phyloP scores from a whole-genome alignment of 305 asterid genomes.

The Galium porrigens region DNA sequence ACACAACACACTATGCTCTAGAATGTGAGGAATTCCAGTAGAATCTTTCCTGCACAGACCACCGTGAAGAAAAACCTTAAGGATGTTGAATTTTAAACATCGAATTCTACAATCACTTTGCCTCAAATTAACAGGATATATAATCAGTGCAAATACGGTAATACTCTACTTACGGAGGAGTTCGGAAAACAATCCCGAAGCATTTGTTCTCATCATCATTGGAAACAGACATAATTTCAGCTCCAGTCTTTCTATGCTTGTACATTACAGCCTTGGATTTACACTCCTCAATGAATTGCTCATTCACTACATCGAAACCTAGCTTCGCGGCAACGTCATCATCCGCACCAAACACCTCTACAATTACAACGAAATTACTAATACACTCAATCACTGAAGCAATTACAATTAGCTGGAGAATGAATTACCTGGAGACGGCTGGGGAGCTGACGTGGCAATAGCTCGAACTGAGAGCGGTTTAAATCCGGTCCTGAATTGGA shows the following conservation, averaged over 20 bases:
- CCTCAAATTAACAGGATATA: neutral
- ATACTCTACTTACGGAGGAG: slow-evolving; percentile 66
- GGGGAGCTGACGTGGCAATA: slow-evolving; percentile 54
- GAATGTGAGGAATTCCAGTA: slow-evolving; percentile 90
- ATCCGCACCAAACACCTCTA: slow-evolving; percentile 54
- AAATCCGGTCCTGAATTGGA: slow-evolving; percentile 29
- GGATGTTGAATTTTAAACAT: neutral
- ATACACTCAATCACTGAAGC: neutral
- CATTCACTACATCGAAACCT: slow-evolving; percentile 81
- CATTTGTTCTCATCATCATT: slow-evolving; percentile 95
- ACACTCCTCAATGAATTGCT: slow-evolving; percentile 84
- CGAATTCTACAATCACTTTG: neutral
- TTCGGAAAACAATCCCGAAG: slow-evolving; percentile 83
- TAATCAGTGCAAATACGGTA: neutral
- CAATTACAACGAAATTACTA: neutral
- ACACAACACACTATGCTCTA: slow-evolving; percentile 91
- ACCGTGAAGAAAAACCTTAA: neutral
- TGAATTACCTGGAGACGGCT: slow-evolving; percentile 41
- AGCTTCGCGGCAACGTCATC: slow-evolving; percentile 65
- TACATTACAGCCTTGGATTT: slow-evolving; percentile 79
- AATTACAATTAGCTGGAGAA: neutral
- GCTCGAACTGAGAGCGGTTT: slow-evolving; percentile 44
- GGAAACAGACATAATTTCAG: slow-evolving; percentile 79
- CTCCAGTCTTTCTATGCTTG: slow-evolving; percentile 92
- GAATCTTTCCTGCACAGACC: slow-evolving; percentile 75